These are phyloP conservation scores for Trypanosoma caninum DNA, from an alignment of 208 protist species.

Conservation along the genomic window DNA sequence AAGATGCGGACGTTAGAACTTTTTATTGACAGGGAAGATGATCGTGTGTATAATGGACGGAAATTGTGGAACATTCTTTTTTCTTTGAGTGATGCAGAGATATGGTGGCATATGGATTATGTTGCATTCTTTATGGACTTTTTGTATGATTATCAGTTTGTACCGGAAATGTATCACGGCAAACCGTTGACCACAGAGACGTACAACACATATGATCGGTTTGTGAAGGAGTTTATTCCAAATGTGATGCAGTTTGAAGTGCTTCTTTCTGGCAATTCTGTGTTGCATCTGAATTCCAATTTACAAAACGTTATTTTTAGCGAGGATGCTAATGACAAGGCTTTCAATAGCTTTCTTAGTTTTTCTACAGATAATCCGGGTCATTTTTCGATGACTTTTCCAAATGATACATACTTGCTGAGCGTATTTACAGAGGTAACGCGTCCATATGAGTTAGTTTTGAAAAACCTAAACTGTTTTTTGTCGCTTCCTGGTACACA, in stretches of 20 bases:
- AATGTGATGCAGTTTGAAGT: constrained; percentile 81
- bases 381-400: constrained; percentile 63
- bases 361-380: constrained; percentile 35
- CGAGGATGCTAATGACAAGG: constrained; percentile 61
- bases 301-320: constrained; percentile 76
- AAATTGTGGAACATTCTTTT: constrained; percentile 74
- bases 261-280: constrained; percentile 39
- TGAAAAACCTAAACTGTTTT: constrained; percentile 46
- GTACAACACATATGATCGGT: constrained; percentile 72
- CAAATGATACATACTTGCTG: constrained; percentile 76
- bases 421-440: constrained; percentile 71
- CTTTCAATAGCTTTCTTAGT: constrained; percentile 68
- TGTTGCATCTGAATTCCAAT: constrained; percentile 75
- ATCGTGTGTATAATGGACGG: constrained; percentile 66
- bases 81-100: constrained; percentile 43
- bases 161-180: constrained; percentile 79
- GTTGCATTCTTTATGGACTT: constrained; percentile 82
- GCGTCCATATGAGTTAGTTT: constrained; percentile 56
- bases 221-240: constrained; percentile 71
- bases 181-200: constrained; percentile 65
- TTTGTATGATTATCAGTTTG: constrained; percentile 82
- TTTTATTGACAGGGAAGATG: constrained; percentile 73
- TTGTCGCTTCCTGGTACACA: constrained; percentile 61
- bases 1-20: constrained; percentile 61
- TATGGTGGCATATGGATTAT: constrained; percentile 82